Evolutionary conservation across 2,329 filamentous ascomycete species (phyloP).

Genomic region (Fusarium nelsonii): DNA sequence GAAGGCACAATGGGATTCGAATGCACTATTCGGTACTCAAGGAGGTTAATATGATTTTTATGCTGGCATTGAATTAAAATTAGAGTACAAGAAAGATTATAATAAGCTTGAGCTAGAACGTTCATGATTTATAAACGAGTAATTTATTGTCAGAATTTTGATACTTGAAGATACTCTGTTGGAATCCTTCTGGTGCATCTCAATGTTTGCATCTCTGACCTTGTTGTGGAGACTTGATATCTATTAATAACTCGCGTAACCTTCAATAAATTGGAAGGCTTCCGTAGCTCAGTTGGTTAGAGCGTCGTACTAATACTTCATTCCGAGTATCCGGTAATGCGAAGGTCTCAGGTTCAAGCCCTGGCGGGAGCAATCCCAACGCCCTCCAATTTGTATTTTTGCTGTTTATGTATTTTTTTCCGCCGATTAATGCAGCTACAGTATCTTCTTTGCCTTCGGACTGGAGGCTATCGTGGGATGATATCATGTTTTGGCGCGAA

Average conservation of each 20-base stretch:
- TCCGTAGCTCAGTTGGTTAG: slow-evolving; percentile 51
- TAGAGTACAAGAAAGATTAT: not conserved
- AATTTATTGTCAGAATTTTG: slow-evolving; percentile 14
- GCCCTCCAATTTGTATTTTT: slow-evolving; percentile 40
- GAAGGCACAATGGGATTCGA: not conserved
- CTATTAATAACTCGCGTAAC: fast-evolving
- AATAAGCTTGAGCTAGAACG: not conserved
- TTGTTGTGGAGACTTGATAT: fast-evolving
- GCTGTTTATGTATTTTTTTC: fast-evolving
- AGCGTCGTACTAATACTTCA: slow-evolving; percentile 50
- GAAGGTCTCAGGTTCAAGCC: slow-evolving; percentile 52
- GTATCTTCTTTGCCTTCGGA: too few species aligned
- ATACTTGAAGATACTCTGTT: not conserved
- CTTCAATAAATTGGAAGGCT: slow-evolving; percentile 42
- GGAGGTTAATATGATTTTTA: not conserved
- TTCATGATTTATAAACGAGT: slow-evolving; percentile 3
- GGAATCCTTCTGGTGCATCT: not conserved
- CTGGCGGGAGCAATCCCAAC: slow-evolving; percentile 49
- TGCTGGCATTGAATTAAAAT: not conserved
- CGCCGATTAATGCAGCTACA: not conserved
- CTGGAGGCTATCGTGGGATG: not conserved
- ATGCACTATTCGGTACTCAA: not conserved
- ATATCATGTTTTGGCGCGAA: not conserved
- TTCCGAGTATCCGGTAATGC: slow-evolving; percentile 44
- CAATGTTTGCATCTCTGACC: not conserved